Base-by-base conservation (phyloP, 495 filamentous ascomycete species). In the Penicillium argentinense region DNA sequence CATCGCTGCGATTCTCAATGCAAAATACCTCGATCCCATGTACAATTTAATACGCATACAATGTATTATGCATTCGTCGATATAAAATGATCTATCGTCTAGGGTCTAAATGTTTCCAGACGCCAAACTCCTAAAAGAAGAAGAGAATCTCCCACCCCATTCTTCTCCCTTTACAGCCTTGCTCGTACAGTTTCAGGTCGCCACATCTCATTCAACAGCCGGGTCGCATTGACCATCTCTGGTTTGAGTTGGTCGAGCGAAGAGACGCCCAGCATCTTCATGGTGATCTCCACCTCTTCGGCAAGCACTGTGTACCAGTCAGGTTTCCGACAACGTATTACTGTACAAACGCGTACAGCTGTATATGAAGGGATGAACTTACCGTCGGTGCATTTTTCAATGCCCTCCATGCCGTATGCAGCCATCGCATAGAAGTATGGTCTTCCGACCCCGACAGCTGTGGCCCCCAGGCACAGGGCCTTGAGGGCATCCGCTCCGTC, bases 141-240 rank as follows among this genome's bases (percentile, higher is more conserved):
- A n/a, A n/a, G n/a, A n/a, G n/a, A n/a, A n/a, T n/a, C n/a, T n/a
- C n/a, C n/a, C n/a, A n/a, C n/a, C n/a, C n/a, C n/a, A n/a, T n/a
- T n/a, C n/a, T n/a, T 41, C 14, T 16, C 19, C 25, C 19, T n/a
- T 17, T 18, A 45, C 4, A 12, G 23, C 21, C 23, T 36, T 1
- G 42, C 5, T 18, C 30, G 32, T 8, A 28, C 9, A n/a, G 1
- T 42, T 12, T 44, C 32, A 28, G 56, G 56, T 8, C 56, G 48
- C 56, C 56, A 59, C 52, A 60, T 56, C 16, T 60, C 53, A 37
- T 53, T 60, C 21, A 42, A 25, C 12, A 60, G 33, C 45, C 48
- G 48, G 23, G 39, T 56, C 2, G 56, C 40, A 24, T 60, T 60
- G 23, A 60, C 41, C 53, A 56, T 53, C 1, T 50, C 56, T 2